phyloP scores from a whole-genome alignment of 2,329 filamentous ascomycete genomes.

The Alternaria alternata region DNA sequence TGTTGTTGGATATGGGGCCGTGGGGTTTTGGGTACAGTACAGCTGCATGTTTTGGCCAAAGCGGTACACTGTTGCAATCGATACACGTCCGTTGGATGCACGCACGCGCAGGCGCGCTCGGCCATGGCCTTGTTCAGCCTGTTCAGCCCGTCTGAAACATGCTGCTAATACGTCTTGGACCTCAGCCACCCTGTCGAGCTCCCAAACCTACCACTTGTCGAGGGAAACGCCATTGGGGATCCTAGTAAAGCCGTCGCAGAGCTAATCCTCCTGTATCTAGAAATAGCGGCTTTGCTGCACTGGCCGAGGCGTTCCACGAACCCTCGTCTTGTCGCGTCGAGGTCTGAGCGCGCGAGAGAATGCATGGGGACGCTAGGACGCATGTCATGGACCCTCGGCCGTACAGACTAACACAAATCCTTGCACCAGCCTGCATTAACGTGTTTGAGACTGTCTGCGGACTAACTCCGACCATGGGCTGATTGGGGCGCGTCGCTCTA shows the following conservation, averaged over 20 bases:
- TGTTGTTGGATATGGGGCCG: constrained; percentile 11
- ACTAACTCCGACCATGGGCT: constrained; percentile 3
- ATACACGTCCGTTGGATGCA: constrained; percentile 17
- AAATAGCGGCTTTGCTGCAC: constrained; percentile 1
- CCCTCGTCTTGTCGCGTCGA: background rate
- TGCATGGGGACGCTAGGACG: background rate
- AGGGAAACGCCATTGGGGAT: background rate
- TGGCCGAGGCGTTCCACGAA: constrained; percentile 4
- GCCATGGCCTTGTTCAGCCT: constrained; percentile 13
- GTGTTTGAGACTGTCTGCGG: constrained; percentile 8
- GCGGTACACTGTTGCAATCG: constrained; percentile 21
- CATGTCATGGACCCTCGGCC: constrained; percentile 11
- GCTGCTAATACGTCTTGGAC: constrained; percentile 9
- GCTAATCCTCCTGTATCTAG: constrained; percentile 3
- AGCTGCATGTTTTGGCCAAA: constrained; percentile 19
- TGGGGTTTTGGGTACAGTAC: constrained; percentile 5
- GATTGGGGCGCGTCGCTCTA: constrained; percentile 2
- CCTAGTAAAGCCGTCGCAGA: constrained; percentile 1
- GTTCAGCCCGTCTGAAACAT: constrained; percentile 24
- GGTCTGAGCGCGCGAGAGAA: constrained; percentile 1
- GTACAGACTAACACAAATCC: constrained; percentile 2
- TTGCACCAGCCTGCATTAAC: constrained; percentile 14
- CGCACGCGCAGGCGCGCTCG: constrained; percentile 21
- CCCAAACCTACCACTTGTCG: constrained; percentile 4
- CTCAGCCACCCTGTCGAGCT: background rate